A percentile compares a stretch with the other conserved stretches of the same genome.
phyloP scores from a whole-genome alignment of 305 asterid genomes.

The Salvia sclarea region DNA sequence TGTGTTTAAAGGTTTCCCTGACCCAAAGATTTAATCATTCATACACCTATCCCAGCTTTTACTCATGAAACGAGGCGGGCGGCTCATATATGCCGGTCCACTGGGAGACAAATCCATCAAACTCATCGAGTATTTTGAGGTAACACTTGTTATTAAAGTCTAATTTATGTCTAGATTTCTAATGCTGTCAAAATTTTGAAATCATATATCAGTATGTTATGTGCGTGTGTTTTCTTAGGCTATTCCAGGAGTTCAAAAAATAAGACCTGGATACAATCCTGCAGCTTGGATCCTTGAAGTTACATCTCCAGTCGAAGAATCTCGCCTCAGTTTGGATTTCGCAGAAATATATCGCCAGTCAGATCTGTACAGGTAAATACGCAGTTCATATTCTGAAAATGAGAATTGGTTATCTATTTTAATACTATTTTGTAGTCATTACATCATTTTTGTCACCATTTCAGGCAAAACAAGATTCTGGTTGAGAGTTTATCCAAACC shows the following conservation, averaged over 20 bases:
- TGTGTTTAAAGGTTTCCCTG: too few species aligned
- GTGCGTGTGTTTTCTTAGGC: conserved; percentile 42
- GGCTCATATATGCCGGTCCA: conserved; percentile 78
- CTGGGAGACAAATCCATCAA: conserved; percentile 57
- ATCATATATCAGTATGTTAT: conserved; percentile 4
- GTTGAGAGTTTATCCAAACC: conserved; percentile 66
- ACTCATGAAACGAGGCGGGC: conserved; percentile 76
- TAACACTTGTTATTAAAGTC: conserved; percentile 24
- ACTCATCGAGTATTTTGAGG: conserved; percentile 70
- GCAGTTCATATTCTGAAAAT: not conserved
- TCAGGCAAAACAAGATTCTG: conserved; percentile 60
- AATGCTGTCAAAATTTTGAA: conserved; percentile 9
- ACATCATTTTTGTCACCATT: conserved; percentile 8
- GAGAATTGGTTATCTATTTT: not conserved
- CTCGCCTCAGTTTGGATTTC: conserved; percentile 58
- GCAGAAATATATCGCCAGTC: conserved; percentile 65
- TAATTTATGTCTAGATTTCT: conserved; percentile 5
- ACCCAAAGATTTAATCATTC: conserved; percentile 18
- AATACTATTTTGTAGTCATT: not conserved
- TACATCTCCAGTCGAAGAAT: conserved; percentile 64
- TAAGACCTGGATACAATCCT: conserved; percentile 66
- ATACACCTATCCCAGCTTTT: conserved; percentile 47
- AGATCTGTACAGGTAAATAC: conserved; percentile 47
- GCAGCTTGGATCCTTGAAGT: conserved; percentile 86
- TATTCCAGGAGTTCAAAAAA: conserved; percentile 56